Evolutionary conservation across 2,329 filamentous ascomycete genomes (phyloP).

Genomic region (Septoria linicola): DNA sequence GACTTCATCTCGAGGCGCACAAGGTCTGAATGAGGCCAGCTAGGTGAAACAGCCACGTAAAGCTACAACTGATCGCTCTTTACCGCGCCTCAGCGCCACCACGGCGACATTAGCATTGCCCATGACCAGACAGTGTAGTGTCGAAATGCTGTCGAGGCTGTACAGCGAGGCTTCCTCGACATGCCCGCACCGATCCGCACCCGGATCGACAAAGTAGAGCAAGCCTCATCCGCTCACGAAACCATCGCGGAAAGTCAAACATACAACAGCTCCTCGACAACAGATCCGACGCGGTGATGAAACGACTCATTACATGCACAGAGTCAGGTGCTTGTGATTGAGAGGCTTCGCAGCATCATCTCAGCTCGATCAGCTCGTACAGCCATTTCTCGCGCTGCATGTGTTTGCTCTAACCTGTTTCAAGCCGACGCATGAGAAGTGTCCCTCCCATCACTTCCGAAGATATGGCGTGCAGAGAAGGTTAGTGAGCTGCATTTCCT

Average conservation of each 20-base stretch:
- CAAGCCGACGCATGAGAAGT: background rate
- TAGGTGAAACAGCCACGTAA: constrained; percentile 11
- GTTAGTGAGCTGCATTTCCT: background rate
- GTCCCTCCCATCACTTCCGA: background rate
- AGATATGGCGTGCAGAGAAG: background rate
- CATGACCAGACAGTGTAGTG: too few species aligned
- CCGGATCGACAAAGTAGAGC: constrained; percentile 16
- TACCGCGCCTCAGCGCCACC: constrained; percentile 2
- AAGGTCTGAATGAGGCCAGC: background rate
- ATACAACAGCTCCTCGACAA: background rate
- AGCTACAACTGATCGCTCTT: background rate
- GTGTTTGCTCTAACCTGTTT: too few species aligned
- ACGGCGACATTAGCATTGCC: background rate
- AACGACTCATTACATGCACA: background rate
- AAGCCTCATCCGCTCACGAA: constrained; percentile 13
- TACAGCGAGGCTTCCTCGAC: background rate
- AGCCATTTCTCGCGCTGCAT: too few species aligned
- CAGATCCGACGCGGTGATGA: background rate
- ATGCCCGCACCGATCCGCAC: constrained; percentile 16
- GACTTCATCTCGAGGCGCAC: background rate
- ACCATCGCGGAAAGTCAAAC: constrained; percentile 6
- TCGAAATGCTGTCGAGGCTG: too few species aligned
- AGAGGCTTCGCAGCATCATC: background rate
- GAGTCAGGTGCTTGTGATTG: background rate
- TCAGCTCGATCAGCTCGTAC: background rate